These are phyloP conservation scores for Neoboletus brunneissimus DNA, from an alignment of 768 basidiomycete genomes.

Conservation along the genomic window DNA sequence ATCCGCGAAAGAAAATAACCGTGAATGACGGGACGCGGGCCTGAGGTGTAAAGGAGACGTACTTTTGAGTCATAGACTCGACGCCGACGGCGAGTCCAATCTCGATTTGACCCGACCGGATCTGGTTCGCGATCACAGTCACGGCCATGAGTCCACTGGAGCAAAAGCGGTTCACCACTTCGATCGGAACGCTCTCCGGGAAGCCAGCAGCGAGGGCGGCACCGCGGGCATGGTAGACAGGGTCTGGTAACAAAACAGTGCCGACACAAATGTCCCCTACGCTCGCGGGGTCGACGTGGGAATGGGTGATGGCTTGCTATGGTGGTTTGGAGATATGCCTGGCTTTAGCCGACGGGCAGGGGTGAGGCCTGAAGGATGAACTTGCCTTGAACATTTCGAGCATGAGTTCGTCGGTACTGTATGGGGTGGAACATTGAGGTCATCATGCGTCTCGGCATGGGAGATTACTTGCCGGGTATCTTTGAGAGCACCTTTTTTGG, in stretches of 20 bases:
- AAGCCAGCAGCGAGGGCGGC: slow-evolving; percentile 80
- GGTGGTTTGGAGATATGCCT: background rate
- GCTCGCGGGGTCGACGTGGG: slow-evolving; percentile 58
- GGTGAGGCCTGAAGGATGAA: background rate
- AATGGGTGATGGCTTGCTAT: slow-evolving; percentile 58
- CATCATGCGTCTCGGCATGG: background rate
- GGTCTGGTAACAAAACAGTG: slow-evolving; percentile 63
- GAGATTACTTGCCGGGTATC: slow-evolving; percentile 53
- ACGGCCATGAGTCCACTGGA: slow-evolving; percentile 86
- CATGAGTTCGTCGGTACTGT: slow-evolving; percentile 75
- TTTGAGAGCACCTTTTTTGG: slow-evolving; percentile 72
- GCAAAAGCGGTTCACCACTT: slow-evolving; percentile 78
- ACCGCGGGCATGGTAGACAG: slow-evolving; percentile 67
- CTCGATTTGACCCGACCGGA: slow-evolving; percentile 74
- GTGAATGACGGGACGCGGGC: background rate
- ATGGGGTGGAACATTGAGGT: slow-evolving; percentile 11
- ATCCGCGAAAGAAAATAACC: background rate
- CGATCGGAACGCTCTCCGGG: slow-evolving; percentile 72
- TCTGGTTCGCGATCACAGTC: slow-evolving; percentile 72
- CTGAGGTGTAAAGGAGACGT: slow-evolving; percentile 18
- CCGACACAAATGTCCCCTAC: slow-evolving; percentile 82
- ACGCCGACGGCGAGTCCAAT: slow-evolving; percentile 80
- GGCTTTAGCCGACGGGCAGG: background rate
- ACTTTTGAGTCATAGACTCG: slow-evolving; percentile 84
- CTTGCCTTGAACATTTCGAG: slow-evolving; percentile 75